Evolutionary conservation across 805 yeast genomes (phyloP), one percentile per base, ranked within the genome.

Genomic region (Candida chilensis): DNA sequence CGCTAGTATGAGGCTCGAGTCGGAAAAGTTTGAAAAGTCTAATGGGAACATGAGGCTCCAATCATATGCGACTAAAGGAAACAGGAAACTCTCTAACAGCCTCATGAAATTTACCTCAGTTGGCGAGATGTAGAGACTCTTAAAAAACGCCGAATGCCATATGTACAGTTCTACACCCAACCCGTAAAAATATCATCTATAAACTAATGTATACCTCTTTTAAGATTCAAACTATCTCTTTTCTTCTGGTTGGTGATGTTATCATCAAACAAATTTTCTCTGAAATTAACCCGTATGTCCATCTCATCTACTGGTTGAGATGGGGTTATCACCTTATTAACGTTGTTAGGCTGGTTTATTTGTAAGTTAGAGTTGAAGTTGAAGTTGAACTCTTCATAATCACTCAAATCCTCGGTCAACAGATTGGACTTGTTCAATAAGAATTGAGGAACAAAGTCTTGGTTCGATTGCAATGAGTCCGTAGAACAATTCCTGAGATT

Each of bases 381-480:
- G 26, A 51, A 45, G 15, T 40, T 40, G 29, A 51, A 51, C n/a
- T 57, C 62, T 25, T 60, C 66, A 22, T 37, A 42, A 11, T 60
- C 64, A 5, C 41, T 34, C 16, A 24, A 30, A 29, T n/a, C 11
- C 7, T n/a, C 13, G 6, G 25, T n/a, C 12, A 22, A 22, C 12
- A 5, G 25, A 22, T n/a, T 22, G 7, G 54, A 46, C 37, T 58
- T 43, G 32, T 51, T 48, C 17, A 61, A 54, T 22, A 56, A 49
- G 6, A 57, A 45, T 33, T 59, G 67, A 2, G 69, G 65, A 4
- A 62, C 67, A 33, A 41, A 62, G 42, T 62, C 67, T 34, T 57
- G 65, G 48, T 60, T 54, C 33, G 63, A 60, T 40, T 58, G 67
- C 37, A 62, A 52, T 7, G 64, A 58, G 37, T 62, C 67, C 1